Evolutionary conservation across 805 yeast genomes (phyloP).

Genomic region (Cyberlindnera maclurae): DNA sequence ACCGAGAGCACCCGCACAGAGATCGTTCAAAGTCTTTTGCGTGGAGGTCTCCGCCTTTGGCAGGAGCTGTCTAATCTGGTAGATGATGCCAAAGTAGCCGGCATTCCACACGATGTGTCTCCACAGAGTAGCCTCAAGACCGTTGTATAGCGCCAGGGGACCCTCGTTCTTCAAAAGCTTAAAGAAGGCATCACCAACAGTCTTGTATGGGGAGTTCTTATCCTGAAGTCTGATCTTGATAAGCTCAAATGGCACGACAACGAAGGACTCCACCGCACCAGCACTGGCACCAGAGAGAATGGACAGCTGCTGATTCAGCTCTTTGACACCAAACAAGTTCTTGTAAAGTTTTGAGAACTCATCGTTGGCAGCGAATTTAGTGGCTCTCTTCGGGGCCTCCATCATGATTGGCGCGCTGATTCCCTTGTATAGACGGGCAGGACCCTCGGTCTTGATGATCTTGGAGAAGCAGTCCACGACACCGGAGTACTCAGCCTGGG

Average conservation of each 20-base stretch:
- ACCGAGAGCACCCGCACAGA: conserved; percentile 91
- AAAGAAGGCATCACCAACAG: conserved; percentile 76
- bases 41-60: conserved; percentile 69
- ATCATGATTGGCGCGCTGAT: conserved; percentile 92
- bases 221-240: conserved; percentile 95
- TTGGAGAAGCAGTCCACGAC: conserved; percentile 78
- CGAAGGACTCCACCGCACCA: conserved; percentile 94
- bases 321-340: conserved; percentile 55
- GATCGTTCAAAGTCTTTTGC: conserved; percentile 78
- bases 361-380: conserved; percentile 96
- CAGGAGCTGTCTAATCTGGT: conserved; percentile 72
- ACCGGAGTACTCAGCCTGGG: conserved; percentile 66
- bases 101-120: conserved; percentile 97
- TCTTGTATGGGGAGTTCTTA: conserved; percentile 69
- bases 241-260: conserved; percentile 95
- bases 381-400: conserved; percentile 99
- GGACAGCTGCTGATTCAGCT: conserved; percentile 77
- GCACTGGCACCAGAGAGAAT: conserved; percentile 96
- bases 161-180: conserved; percentile 74
- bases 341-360: conserved; percentile 88
- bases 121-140: conserved; percentile 95
- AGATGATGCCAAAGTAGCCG: conserved; percentile 93
- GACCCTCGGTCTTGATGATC: conserved; percentile 83
- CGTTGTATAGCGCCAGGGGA: conserved; percentile 78
- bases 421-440: conserved; percentile 80